phyloP scores from a whole-genome alignment of 2,329 filamentous ascomycete species.

The Paracoccidioides lutzii region DNA sequence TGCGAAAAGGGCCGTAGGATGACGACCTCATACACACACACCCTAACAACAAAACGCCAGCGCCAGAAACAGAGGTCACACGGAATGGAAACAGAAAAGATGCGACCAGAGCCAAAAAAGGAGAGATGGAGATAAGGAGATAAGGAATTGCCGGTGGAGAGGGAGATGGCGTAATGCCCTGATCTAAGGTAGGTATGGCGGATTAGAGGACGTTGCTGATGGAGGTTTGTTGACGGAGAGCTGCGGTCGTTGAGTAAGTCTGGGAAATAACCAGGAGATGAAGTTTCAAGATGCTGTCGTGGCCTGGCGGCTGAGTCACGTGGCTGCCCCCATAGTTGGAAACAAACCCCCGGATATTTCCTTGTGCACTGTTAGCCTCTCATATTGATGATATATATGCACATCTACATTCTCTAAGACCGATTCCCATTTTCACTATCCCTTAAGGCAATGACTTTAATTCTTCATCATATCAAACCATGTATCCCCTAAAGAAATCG shows the following conservation, averaged over 20 bases:
- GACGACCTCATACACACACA: slow-evolving; percentile 32
- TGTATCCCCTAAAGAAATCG: no score
- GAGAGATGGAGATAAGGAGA: background rate
- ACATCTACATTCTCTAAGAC: no score
- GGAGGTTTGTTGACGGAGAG: no score
- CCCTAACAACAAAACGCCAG: slow-evolving; percentile 22
- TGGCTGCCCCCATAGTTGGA: no score
- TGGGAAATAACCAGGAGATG: background rate
- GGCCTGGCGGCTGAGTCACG: background rate
- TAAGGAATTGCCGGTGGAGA: background rate
- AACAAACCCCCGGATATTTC: no score
- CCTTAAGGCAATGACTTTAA: no score
- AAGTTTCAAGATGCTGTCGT: background rate
- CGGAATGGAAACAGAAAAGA: slow-evolving; percentile 6
- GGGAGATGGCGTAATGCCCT: background rate
- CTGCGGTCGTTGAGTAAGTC: no score
- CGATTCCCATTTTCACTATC: no score
- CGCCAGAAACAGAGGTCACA: slow-evolving; percentile 17
- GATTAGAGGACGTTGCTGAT: background rate
- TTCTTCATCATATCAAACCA: no score
- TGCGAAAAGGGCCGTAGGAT: slow-evolving; percentile 26
- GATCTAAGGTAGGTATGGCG: background rate
- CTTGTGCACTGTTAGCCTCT: no score
- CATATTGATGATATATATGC: no score
- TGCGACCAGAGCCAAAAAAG: background rate